Conservation (phyloP, 163 green algal genomes). For the Prototheca cutis region DNA sequence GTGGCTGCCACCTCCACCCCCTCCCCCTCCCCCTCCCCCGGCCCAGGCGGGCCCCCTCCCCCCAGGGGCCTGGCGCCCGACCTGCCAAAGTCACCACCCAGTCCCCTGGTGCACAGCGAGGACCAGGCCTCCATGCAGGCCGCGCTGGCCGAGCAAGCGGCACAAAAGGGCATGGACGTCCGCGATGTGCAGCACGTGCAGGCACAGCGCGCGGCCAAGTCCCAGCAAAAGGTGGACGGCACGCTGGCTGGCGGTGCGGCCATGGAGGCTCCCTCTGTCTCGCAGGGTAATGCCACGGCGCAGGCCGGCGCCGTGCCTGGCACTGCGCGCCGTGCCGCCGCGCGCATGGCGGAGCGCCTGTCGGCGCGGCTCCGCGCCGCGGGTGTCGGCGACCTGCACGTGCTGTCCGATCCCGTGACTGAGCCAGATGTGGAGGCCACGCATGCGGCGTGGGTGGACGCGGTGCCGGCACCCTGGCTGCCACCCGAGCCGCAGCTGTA, state of each 20-base stretch:
- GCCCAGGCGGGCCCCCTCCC: too few relatives aligned
- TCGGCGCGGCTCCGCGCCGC: background rate
- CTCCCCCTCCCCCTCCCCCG: too few relatives aligned
- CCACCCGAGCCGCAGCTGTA: constrained; percentile 9
- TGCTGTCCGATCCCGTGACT: background rate
- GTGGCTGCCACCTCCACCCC: too few relatives aligned
- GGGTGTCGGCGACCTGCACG: background rate
- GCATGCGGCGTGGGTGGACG: background rate
- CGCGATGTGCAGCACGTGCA: constrained; percentile 1
- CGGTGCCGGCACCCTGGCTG: background rate
- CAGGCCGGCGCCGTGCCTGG: background rate
- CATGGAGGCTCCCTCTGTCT: too few relatives aligned
- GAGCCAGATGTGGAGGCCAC: background rate
- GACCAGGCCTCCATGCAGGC: background rate
- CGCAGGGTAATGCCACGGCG: too few relatives aligned
- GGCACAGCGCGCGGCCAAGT: background rate
- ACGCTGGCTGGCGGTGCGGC: background rate
- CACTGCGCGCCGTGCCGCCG: background rate
- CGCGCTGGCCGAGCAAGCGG: constrained; percentile 1
- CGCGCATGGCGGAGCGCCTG: background rate
- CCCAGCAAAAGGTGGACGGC: background rate
- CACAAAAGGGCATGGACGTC: background rate
- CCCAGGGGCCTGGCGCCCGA: too few relatives aligned
- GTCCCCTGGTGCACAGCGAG: background rate
- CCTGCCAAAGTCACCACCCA: background rate